phyloP scores from a whole-genome alignment of 2,329 filamentous ascomycete genomes.

The Diplodia mutila region DNA sequence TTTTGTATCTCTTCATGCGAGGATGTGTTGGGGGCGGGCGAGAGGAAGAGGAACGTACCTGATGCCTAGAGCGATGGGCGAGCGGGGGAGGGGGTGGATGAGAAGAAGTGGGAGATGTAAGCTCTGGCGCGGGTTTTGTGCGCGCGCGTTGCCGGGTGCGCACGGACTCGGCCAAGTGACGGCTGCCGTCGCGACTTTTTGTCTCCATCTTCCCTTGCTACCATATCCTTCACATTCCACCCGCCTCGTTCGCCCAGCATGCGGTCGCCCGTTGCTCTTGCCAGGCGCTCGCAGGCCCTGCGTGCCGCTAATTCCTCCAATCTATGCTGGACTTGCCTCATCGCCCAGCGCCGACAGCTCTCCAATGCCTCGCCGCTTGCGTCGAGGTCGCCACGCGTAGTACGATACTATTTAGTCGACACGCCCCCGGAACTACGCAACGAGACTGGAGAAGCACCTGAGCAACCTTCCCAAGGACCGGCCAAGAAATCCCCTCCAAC shows the following conservation, averaged over 20 bases:
- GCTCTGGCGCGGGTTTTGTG: conserved; percentile 8
- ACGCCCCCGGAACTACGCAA: not conserved
- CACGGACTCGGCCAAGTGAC: conserved; percentile 13
- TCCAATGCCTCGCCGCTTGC: not conserved
- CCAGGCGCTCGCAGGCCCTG: not conserved
- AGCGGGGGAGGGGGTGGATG: not conserved
- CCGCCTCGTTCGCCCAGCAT: not conserved
- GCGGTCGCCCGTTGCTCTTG: not conserved
- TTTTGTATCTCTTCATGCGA: conserved; percentile 41
- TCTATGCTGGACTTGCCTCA: conserved; percentile 22
- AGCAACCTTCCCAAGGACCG: not conserved
- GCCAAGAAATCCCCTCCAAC: not conserved
- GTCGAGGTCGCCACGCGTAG: not conserved
- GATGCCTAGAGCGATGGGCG: not conserved
- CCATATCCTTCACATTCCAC: too few species aligned
- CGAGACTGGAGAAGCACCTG: not conserved
- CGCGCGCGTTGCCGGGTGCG: not conserved
- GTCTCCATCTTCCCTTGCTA: too few species aligned
- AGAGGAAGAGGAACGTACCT: not conserved
- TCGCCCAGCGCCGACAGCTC: conserved; percentile 16
- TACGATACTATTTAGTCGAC: not conserved
- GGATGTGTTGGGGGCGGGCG: not conserved
- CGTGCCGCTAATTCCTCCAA: conserved; percentile 10
- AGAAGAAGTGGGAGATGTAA: not conserved
- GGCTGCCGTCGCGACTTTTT: conserved; percentile 16